A percentile compares a stretch with the other conserved stretches of the same genome.
Conservation (phyloP, 768 basidiomycete species). For the Sporobolomyces phaffii region DNA sequence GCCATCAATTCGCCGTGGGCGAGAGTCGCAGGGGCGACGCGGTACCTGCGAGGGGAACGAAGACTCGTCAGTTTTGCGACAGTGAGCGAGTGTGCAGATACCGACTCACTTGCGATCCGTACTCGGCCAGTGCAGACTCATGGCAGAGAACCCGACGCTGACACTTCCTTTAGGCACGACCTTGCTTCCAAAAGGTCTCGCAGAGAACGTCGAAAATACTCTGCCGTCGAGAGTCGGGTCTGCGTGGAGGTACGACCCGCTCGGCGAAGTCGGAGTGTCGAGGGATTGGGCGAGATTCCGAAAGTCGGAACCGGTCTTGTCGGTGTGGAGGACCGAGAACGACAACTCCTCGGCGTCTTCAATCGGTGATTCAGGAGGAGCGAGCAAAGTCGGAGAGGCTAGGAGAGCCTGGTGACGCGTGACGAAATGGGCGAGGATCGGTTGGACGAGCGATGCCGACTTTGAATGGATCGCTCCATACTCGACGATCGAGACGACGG, state of each 20-base stretch:
- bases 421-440: slow-evolving; percentile 26
- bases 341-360: slow-evolving; percentile 13
- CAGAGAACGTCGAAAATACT: slow-evolving; percentile 34
- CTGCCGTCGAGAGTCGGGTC: slow-evolving; percentile 20
- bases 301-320: slow-evolving; percentile 27
- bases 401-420: not conserved
- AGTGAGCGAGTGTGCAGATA: not conserved
- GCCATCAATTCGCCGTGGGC: slow-evolving; percentile 40
- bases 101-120: slow-evolving; percentile 32
- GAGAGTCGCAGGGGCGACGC: slow-evolving; percentile 30
- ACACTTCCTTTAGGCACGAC: slow-evolving; percentile 37
- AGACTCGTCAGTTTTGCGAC: no score
- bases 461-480: slow-evolving; percentile 38
- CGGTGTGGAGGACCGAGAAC: slow-evolving; percentile 36
- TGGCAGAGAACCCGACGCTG: slow-evolving; percentile 40
- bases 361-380: not conserved
- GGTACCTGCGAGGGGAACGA: not conserved
- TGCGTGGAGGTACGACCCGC: slow-evolving; percentile 19
- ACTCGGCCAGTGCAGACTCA: slow-evolving; percentile 41
- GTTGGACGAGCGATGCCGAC: slow-evolving; percentile 22
- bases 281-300: slow-evolving; percentile 17
- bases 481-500: slow-evolving; percentile 35
- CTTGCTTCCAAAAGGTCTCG: slow-evolving; percentile 35
- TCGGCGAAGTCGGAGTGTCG: slow-evolving; percentile 11
- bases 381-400: not conserved